phyloP scores from a whole-genome alignment of 768 basidiomycete genomes.

The Suillus cothurnatus region DNA sequence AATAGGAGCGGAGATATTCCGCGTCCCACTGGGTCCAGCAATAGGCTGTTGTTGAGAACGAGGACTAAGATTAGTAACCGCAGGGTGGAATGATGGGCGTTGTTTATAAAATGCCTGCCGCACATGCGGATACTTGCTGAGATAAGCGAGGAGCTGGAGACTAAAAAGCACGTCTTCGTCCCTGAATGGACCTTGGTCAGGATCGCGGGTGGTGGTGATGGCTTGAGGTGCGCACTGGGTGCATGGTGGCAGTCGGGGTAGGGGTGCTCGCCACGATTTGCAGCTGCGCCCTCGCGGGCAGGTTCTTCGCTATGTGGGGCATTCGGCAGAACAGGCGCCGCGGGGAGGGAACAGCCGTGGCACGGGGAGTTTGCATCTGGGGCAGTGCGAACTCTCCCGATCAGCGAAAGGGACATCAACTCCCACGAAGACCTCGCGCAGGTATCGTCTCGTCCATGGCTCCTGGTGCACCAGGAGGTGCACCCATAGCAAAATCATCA shows the following conservation, averaged over 20 bases:
- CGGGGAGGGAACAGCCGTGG: constrained; percentile 58
- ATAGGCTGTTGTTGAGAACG: constrained; percentile 26
- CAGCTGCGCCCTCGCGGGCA: constrained; percentile 11
- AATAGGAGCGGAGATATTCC: constrained; percentile 3
- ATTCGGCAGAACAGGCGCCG: constrained; percentile 21
- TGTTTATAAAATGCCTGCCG: constrained; percentile 94
- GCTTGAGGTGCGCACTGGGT: constrained; percentile 22
- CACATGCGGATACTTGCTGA: constrained; percentile 98
- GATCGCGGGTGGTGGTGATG: constrained; percentile 43
- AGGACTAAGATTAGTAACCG: constrained; percentile 48
- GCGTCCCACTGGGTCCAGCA: constrained; percentile 29
- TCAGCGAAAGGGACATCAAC: constrained; percentile 29
- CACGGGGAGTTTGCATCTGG: constrained; percentile 69
- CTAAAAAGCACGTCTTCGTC: constrained; percentile 94
- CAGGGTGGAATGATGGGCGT: constrained; percentile 79
- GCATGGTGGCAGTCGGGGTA: constrained; percentile 16
- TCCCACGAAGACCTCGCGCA: constrained; percentile 28
- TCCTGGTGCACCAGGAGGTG: constrained; percentile 89
- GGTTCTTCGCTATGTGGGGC: constrained; percentile 1
- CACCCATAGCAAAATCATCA: constrained; percentile 89
- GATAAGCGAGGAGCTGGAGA: constrained; percentile 91
- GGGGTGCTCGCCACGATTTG: constrained; percentile 27
- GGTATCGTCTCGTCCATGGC: constrained; percentile 51
- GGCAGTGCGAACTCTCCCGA: constrained; percentile 39
- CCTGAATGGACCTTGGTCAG: constrained; percentile 70